These are phyloP conservation scores for Candida morakotiae DNA, from an alignment of 805 yeast genomes.

Conservation along the genomic window DNA sequence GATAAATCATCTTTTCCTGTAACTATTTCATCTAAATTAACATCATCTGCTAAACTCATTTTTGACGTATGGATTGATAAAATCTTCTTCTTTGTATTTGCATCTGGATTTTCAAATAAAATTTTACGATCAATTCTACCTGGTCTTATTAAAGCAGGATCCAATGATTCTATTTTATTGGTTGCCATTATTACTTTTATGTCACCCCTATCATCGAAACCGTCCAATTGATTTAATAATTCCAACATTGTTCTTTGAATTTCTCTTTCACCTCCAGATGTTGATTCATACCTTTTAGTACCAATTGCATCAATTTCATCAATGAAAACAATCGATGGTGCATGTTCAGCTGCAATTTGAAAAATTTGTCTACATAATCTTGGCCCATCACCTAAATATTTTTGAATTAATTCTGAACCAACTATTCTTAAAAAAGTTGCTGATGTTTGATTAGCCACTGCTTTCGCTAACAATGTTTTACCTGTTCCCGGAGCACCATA, in stretches of 20 bases:
- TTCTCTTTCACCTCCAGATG: conserved; percentile 96
- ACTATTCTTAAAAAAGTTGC: conserved; percentile 95
- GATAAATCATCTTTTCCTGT: conserved; percentile 89
- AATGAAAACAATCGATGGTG: conserved; percentile 97
- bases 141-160: conserved; percentile 94
- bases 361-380: conserved; percentile 89
- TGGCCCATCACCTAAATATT: conserved; percentile 97
- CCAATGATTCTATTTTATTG: conserved; percentile 87
- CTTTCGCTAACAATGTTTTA: conserved; percentile 91
- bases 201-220: conserved; percentile 95
- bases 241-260: conserved; percentile 98
- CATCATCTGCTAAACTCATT: conserved; percentile 87
- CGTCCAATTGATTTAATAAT: conserved; percentile 90
- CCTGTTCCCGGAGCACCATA: conserved; percentile 99
- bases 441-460: conserved; percentile 96
- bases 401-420: conserved; percentile 95
- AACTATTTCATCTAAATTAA: conserved; percentile 83
- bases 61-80: conserved; percentile 87
- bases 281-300: conserved; percentile 95
- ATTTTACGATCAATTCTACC: conserved; percentile 97
- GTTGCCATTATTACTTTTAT: conserved; percentile 98
- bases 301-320: conserved; percentile 99
- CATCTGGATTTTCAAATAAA: conserved; percentile 92
- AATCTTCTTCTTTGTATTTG: conserved; percentile 88
- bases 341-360: conserved; percentile 94